Evolutionary conservation across 2,329 filamentous ascomycete genomes (phyloP), one percentile per base, ranked within the genome.

Genomic region (Aspergillus sp.): DNA sequence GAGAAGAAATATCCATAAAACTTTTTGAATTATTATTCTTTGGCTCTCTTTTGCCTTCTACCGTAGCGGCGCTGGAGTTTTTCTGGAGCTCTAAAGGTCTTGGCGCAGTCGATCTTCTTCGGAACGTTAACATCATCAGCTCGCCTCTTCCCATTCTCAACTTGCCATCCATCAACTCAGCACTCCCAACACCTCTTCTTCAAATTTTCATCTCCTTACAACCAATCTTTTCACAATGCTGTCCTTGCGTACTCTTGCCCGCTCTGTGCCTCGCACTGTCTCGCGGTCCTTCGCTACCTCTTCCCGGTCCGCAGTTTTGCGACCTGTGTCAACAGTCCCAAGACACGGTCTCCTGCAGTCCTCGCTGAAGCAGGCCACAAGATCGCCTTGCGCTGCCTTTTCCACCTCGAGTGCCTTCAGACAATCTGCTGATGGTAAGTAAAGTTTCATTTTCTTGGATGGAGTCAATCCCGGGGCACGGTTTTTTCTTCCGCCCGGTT

Each of bases 191-290:
- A 19, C 4, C 26, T 39, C 30, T 27, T 32, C 28, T 33, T 41
- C 28, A 36, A 13, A 30, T 33, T 42, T 28, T 9, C 26, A 26
- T 29, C 33, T 33, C 29, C 10, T 34, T 8, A 39, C 31, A 19
- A 29, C 31, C 28, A 27, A 26, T 31, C 12, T 10, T 40, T 49
- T 52, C 67, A 78, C 59, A 53, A 90, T 90, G 86, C 73, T 89
- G 62, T 84, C 85, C 53, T 72, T 88, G 54, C 78, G 85, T 65
- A 71, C 76, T 48, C 64, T 85, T 52, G 75, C 79, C 61, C 84
- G 86, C 64, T 78, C 82, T 39, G 79, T 82, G 62, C 84, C 86
- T 57, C 81, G 84, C 63, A 74, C 76, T 45, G 57, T 85, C 42
- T 71, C 78, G 55, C 79, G 84, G 50, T 66, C 68, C 56, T 61